A percentile compares a stretch with the other conserved stretches of the same genome.
phyloP scores from a whole-genome alignment of 2,329 filamentous ascomycete genomes.

The Metarhizium anisopliae region DNA sequence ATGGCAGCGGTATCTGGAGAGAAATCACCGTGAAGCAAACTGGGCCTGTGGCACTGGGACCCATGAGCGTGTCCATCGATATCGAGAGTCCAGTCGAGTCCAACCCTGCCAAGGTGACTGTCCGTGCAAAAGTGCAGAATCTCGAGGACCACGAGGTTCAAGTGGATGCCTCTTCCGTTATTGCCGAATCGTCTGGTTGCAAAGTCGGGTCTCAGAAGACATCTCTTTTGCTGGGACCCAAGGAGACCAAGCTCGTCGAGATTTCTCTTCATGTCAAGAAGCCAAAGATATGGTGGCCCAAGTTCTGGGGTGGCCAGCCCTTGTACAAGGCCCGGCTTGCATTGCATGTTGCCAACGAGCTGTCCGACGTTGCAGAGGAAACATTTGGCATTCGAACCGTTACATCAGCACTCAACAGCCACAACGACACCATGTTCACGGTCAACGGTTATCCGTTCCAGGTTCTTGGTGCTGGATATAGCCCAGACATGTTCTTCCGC shows the following conservation, averaged over 20 bases:
- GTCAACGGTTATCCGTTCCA: constrained; percentile 51
- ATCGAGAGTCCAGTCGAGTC: constrained; percentile 17
- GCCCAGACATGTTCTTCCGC: constrained; percentile 52
- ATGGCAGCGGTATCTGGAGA: constrained; percentile 55
- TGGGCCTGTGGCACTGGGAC: constrained; percentile 36
- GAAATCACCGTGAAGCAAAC: constrained; percentile 47
- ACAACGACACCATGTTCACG: constrained; percentile 46
- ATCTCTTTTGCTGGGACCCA: constrained; percentile 26
- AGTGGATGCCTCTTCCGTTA: constrained; percentile 23
- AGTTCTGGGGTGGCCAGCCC: constrained; percentile 47
- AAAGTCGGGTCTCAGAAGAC: constrained; percentile 18
- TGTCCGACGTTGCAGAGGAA: constrained; percentile 19
- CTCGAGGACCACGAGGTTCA: constrained; percentile 29
- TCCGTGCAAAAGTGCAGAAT: constrained; percentile 30
- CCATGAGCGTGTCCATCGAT: constrained; percentile 35
- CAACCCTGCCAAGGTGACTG: constrained; percentile 23
- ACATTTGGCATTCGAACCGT: constrained; percentile 27
- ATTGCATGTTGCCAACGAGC: constrained; percentile 18
- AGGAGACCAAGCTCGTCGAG: constrained; percentile 27
- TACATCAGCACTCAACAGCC: constrained; percentile 36
- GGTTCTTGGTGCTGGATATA: constrained; percentile 51
- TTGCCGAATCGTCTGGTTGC: constrained; percentile 24
- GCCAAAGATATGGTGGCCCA: constrained; percentile 53
- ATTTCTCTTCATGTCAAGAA: constrained; percentile 25
- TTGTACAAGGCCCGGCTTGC: constrained; percentile 32